phyloP scores from a whole-genome alignment of 331 rosid species.

The Saraca asoca region DNA sequence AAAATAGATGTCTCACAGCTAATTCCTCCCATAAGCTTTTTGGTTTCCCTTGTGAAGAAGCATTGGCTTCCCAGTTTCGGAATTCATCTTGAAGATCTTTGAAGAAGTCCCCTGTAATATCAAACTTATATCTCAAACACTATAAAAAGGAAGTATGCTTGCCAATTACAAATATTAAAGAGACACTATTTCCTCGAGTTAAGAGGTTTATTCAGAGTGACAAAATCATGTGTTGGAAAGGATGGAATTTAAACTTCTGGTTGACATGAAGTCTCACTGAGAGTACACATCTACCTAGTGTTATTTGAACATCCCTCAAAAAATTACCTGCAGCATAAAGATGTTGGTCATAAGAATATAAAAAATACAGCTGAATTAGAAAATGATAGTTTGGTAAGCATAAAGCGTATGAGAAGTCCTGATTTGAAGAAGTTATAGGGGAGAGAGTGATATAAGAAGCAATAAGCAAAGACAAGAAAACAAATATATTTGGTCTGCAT shows the following conservation, averaged over 20 bases:
- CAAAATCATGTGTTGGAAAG: conserved; percentile 29
- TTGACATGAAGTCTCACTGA: conserved; percentile 49
- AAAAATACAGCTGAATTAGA: conserved; percentile 12
- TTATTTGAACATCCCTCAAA: conserved; percentile 93
- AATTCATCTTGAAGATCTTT: conserved; percentile 89
- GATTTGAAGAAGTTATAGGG: conserved; percentile 1
- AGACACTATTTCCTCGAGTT: conserved; percentile 18
- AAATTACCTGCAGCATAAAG: conserved; percentile 89
- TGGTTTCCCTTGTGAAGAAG: conserved; percentile 84
- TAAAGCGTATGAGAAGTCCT: background rate
- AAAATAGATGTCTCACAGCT: conserved; percentile 53
- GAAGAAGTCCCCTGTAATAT: conserved; percentile 74
- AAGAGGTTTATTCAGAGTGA: conserved; percentile 11
- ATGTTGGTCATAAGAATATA: conserved; percentile 60
- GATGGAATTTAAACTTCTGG: conserved; percentile 42
- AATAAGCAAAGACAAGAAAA: background rate
- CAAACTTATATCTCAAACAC: conserved; percentile 40
- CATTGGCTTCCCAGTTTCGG: conserved; percentile 88
- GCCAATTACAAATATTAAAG: conserved; percentile 22
- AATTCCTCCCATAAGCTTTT: conserved; percentile 99
- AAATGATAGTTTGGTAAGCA: conserved; percentile 28
- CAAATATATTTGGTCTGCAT: background rate
- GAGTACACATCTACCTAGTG: conserved; percentile 92
- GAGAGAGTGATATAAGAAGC: background rate
- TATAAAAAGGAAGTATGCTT: conserved; percentile 16